Base-by-base conservation (phyloP, 352 stramenopile genomes). In the Bremia lactucae region DNA sequence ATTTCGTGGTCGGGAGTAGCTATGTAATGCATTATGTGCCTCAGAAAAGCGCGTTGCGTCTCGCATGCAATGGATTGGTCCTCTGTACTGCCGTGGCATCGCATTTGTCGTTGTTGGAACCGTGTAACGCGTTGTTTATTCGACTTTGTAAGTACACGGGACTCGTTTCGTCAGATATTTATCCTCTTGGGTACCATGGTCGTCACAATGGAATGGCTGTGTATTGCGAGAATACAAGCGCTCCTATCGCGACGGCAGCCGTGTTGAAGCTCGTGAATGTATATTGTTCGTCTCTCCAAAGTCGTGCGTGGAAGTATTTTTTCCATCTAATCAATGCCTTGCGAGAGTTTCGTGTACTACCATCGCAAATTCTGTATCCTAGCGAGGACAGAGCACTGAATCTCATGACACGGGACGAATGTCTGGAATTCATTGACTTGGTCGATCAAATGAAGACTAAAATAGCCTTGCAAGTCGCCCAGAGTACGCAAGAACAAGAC, bases 21-120 rank as follows among this genome's bases (percentile, higher is more conserved):
- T 64, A 68, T 42, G 54, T 65, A 22, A 54, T 68, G 50, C 50
- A 69, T 42, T 87, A 89, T 42, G 45, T 84, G 8, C 76, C 76
- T 1, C 69, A 81, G 45, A 83, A 84, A 46, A 78, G 57, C 18
- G 78, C 79, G 26, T 61, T 89, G 2, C 72, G 86, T 31, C 54
- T 89, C 21, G 77, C 73, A 6, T 83, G 73, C 62, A 89, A 89
- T 31, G 77, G 73, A 2, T 72, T 89, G 14, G 72, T 89, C 14
- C 21, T 85, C 7, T 79, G 65, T 28, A 66, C 74, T n/a, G 63
- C 69, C 11, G 67, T 76, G 3, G 72, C 72, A 24, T 69, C 68
- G 14, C 56, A 78, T 26, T 59, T 86, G 36, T 52, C 46, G n/a
- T 46, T 84, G 13, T 2, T 55, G 0, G 72, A 84, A 10, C 57